Conservation (phyloP, 345 rosid genomes). For the Limnanthes douglasii region DNA sequence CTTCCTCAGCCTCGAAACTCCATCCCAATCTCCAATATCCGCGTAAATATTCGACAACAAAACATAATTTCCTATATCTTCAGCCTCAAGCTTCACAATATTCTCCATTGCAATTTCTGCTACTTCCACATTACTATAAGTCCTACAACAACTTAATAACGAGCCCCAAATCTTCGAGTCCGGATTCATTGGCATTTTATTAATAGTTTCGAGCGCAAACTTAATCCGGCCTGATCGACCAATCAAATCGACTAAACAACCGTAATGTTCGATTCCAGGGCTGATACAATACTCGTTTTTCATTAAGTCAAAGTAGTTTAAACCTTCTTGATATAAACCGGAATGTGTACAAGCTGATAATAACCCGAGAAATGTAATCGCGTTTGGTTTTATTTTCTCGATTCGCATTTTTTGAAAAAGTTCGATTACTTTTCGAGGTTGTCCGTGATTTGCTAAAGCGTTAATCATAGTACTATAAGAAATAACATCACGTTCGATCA, state of each 20-base stretch:
- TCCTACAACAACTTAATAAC: slow-evolving; percentile 28
- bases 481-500: slow-evolving; percentile 25
- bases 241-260: slow-evolving; percentile 37
- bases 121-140: slow-evolving; percentile 16
- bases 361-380: slow-evolving; percentile 35
- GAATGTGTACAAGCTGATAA: slow-evolving; percentile 37
- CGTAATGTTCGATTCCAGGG: slow-evolving; percentile 33
- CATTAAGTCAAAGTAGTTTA: slow-evolving; percentile 30
- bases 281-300: slow-evolving; percentile 20
- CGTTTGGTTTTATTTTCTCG: slow-evolving; percentile 23
- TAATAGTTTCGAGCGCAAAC: slow-evolving; percentile 17
- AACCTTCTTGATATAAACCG: slow-evolving; percentile 30
- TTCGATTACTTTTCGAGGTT: slow-evolving; percentile 19
- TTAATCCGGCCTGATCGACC: slow-evolving; percentile 28
- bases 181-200: slow-evolving; percentile 28
- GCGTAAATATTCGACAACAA: slow-evolving; percentile 49
- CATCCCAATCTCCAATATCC: slow-evolving; percentile 34
- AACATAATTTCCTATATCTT: slow-evolving; percentile 36
- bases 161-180: slow-evolving; percentile 48
- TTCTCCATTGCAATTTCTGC: slow-evolving; percentile 35
- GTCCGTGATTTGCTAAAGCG: slow-evolving; percentile 43
- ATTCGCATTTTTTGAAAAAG: slow-evolving; percentile 32
- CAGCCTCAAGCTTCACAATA: slow-evolving; percentile 36
- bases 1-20: slow-evolving; percentile 27
- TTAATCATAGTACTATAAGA: slow-evolving; percentile 62